A percentile compares a stretch with the other conserved stretches of the same genome.
Conservation (phyloP, 768 basidiomycete species). For the Tricholoma furcatifolium region DNA sequence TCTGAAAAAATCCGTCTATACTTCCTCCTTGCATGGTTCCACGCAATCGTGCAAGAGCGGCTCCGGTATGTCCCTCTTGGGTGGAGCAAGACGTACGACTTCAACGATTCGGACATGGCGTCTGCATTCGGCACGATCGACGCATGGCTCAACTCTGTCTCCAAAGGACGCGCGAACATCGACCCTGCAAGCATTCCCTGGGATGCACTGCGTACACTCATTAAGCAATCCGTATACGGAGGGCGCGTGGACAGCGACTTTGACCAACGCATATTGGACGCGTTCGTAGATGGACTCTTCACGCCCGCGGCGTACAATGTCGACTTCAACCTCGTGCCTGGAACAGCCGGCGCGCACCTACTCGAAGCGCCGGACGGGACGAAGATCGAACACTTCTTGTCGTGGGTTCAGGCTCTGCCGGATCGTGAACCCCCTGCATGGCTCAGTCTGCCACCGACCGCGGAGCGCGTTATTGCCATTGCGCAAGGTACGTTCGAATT, state of each 20-base stretch:
- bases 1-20: constrained; percentile 91
- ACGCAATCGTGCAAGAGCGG: constrained; percentile 95
- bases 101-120: constrained; percentile 98
- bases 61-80: constrained; percentile 94
- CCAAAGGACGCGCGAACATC: constrained; percentile 89
- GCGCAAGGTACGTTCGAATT: constrained; percentile 67
- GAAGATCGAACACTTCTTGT: constrained; percentile 85
- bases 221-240: constrained; percentile 96
- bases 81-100: constrained; percentile 97
- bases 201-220: constrained; percentile 88
- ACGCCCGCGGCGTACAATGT: constrained; percentile 87
- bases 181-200: constrained; percentile 92
- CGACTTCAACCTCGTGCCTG: constrained; percentile 86
- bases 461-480: constrained; percentile 88
- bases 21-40: constrained; percentile 99
- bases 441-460: constrained; percentile 90
- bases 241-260: constrained; percentile 94
- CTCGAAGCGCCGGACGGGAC: constrained; percentile 88
- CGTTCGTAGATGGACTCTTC: constrained; percentile 91
- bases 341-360: constrained; percentile 50
- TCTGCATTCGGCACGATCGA: constrained; percentile 93
- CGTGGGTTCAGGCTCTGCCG: constrained; percentile 87
- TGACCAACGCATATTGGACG: constrained; percentile 89
- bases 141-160: constrained; percentile 76
- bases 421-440: constrained; percentile 94